Evolutionary conservation across 139 green algal genomes (phyloP).

Genomic region (Spirogloea muscicola): DNA sequence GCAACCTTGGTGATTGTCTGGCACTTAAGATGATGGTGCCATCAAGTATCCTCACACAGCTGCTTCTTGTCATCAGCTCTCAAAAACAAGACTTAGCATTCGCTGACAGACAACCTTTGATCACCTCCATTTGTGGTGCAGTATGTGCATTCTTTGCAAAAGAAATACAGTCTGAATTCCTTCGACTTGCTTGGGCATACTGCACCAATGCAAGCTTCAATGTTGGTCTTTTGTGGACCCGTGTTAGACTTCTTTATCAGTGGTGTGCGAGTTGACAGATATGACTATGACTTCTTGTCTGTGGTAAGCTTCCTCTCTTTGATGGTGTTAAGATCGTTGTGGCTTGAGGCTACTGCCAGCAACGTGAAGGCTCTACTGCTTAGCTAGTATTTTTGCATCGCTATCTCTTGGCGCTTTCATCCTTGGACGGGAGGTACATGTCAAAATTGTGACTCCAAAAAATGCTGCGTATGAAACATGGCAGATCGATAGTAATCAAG

Average conservation of each 20-base stretch:
- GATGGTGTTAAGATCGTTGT: neutral
- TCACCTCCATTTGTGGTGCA: neutral
- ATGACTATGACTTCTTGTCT: conserved; percentile 54
- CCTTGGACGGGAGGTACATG: no score
- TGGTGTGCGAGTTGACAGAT: conserved; percentile 60
- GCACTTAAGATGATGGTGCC: no score
- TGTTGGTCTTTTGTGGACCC: conserved; percentile 68
- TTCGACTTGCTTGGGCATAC: conserved; percentile 82
- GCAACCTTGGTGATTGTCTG: no score
- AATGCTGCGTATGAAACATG: no score
- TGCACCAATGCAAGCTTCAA: conserved; percentile 66
- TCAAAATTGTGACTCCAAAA: no score
- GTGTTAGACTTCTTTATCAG: conserved; percentile 69
- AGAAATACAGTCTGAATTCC: conserved; percentile 66
- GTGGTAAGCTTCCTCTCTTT: conserved; percentile 13
- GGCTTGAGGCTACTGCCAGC: neutral
- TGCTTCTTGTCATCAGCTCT: neutral
- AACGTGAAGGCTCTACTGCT: no score
- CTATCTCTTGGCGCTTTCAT: no score
- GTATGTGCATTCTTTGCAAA: conserved; percentile 74
- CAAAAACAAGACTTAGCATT: neutral
- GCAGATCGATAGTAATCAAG: no score
- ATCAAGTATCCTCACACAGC: no score
- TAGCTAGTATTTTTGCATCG: no score
- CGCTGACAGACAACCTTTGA: neutral